Percentiles rank a stretch among this genome's conserved stretches.
Evolutionary conservation across 257 asterid genomes (phyloP).

Genomic region (Solanum megistacrolobum): DNA sequence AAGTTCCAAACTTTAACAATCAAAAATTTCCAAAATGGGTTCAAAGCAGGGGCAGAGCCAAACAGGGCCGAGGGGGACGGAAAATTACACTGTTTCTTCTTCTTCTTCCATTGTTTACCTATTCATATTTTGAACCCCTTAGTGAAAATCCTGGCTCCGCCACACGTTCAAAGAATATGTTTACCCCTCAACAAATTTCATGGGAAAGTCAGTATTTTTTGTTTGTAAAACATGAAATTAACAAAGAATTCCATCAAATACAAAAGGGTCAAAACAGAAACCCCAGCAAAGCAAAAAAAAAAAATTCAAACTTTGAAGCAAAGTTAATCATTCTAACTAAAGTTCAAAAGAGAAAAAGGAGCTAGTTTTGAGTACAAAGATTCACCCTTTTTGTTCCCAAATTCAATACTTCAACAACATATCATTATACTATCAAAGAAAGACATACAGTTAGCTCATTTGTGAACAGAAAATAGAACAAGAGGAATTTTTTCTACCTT

Average conservation of each 20-base stretch:
- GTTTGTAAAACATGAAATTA: neutral
- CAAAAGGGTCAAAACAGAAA: neutral
- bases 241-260: neutral
- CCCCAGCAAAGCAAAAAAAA: too few relatives aligned
- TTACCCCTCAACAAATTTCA: neutral
- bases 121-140: neutral
- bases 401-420: neutral
- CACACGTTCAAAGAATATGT: neutral
- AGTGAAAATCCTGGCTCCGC: neutral
- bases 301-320: neutral
- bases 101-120: neutral
- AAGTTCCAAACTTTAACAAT: neutral
- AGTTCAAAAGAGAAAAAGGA: too few relatives aligned
- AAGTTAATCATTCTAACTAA: neutral
- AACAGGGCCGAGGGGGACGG: rapidly evolving
- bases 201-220: neutral
- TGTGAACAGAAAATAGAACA: neutral
- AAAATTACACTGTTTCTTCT: neutral
- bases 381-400: neutral
- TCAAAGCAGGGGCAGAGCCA: neutral
- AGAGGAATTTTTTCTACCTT: too few relatives aligned
- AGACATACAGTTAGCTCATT: neutral
- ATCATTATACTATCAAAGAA: neutral
- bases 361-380: too few relatives aligned
- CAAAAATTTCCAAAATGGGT: neutral